phyloP scores from a whole-genome alignment of 2,329 filamentous ascomycete species.

The Pyrenophora seminiperda region DNA sequence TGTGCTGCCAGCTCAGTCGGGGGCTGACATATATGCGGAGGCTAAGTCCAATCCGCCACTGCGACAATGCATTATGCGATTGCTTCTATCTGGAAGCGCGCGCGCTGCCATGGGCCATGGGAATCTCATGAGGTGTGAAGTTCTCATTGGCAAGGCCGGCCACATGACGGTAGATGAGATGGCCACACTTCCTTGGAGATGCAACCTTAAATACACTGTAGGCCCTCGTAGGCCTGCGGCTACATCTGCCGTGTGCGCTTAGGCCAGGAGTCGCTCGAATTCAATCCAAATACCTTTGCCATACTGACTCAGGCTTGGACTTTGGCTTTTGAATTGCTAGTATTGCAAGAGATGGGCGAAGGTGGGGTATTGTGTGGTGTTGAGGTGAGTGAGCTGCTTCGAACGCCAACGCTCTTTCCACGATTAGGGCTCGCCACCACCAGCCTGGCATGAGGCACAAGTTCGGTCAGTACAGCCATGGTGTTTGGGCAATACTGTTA shows the following conservation, averaged over 20 bases:
- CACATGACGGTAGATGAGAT: background rate
- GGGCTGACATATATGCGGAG: slow-evolving; percentile 21
- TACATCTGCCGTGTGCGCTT: background rate
- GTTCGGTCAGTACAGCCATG: too few species aligned
- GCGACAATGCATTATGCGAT: slow-evolving; percentile 21
- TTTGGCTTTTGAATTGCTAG: too few species aligned
- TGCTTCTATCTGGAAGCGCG: slow-evolving; percentile 16
- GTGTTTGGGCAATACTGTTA: too few species aligned
- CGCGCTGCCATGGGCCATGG: too few species aligned
- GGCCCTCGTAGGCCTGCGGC: background rate
- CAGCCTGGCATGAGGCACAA: too few species aligned
- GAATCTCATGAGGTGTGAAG: slow-evolving; percentile 15
- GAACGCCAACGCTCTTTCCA: too few species aligned
- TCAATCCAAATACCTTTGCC: too few species aligned
- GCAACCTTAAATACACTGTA: background rate
- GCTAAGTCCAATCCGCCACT: slow-evolving; percentile 42
- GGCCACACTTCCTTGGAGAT: too few species aligned
- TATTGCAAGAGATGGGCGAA: background rate
- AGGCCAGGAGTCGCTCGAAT: too few species aligned
- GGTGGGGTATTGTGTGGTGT: background rate
- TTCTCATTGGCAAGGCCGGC: background rate
- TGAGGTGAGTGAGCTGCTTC: too few species aligned
- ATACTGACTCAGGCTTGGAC: too few species aligned
- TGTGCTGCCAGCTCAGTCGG: slow-evolving; percentile 23
- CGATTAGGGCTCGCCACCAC: too few species aligned